These are phyloP conservation scores for Solanum etuberosum DNA, from an alignment of 257 asterid species.

Conservation along the genomic window DNA sequence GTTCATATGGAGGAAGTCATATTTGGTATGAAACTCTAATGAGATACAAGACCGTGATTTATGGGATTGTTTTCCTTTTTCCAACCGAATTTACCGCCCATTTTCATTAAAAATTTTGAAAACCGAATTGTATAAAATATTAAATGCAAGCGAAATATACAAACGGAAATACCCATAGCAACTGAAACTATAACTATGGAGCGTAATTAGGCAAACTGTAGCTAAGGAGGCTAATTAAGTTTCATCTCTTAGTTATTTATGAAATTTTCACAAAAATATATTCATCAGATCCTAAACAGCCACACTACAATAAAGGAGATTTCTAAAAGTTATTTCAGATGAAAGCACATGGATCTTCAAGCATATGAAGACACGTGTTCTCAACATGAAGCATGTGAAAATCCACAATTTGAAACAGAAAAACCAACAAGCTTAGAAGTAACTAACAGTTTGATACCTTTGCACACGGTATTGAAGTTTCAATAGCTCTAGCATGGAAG, in stretches of 20 bases:
- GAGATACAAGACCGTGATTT: neutral
- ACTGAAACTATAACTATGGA: neutral
- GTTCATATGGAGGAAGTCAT: neutral
- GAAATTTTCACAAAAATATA: neutral
- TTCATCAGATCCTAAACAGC: neutral
- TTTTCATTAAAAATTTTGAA: too few relatives aligned
- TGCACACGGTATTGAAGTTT: conserved; percentile 50
- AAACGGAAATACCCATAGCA: neutral
- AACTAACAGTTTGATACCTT: conserved; percentile 29
- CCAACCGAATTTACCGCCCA: neutral
- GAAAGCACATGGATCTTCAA: neutral
- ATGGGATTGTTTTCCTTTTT: neutral
- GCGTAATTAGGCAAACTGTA: neutral
- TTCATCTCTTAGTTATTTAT: neutral
- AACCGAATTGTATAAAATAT: neutral
- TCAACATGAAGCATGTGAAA: neutral
- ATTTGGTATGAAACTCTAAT: neutral
- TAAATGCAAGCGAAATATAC: neutral
- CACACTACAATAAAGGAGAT: neutral
- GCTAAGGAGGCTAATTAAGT: neutral
- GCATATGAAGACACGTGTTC: neutral
- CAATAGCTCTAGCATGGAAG: conserved; percentile 84
- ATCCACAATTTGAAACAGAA: neutral
- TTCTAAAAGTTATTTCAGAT: neutral
- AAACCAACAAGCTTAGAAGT: neutral